Evolutionary conservation across 805 yeast genomes (phyloP).

Genomic region (Saccharomycopsis schoenii): DNA sequence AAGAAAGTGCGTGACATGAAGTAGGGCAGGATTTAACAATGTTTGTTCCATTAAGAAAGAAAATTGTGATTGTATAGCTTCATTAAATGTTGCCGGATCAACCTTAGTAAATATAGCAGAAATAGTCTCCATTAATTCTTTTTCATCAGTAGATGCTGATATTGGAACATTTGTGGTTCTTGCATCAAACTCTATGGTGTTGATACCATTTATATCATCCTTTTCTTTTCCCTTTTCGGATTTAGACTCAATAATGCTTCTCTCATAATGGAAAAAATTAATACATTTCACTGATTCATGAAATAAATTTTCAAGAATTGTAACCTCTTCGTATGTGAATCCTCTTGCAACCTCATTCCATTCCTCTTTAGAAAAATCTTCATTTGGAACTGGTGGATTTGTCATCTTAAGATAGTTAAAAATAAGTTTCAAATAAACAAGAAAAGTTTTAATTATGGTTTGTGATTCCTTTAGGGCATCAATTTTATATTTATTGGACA

Average conservation of each 20-base stretch:
- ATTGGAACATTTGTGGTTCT: conserved; percentile 82
- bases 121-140: conserved; percentile 89
- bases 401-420: conserved; percentile 83
- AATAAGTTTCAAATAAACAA: conserved; percentile 83
- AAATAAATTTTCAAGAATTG: conserved; percentile 65
- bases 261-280: conserved; percentile 52
- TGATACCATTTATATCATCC: conserved; percentile 19
- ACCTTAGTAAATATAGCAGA: conserved; percentile 89
- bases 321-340: conserved; percentile 72
- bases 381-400: conserved; percentile 67
- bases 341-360: conserved; percentile 87
- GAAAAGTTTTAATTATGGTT: conserved; percentile 72
- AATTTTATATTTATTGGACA: conserved; percentile 44
- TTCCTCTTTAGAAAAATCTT: conserved; percentile 39
- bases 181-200: conserved; percentile 40
- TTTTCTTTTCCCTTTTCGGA: neutral
- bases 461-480: conserved; percentile 83
- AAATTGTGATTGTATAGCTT: conserved; percentile 70
- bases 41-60: conserved; percentile 58
- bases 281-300: conserved; percentile 79
- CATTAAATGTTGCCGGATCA: conserved; percentile 93
- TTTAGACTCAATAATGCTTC: conserved; percentile 20
- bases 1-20: conserved; percentile 90
- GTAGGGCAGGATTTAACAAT: conserved; percentile 72
- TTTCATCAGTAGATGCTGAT: conserved; percentile 83